Percentiles rank a stretch among this genome's conserved stretches.
Evolutionary conservation across 306 rosid genomes (phyloP).

Genomic region (Macrotyloma uniflorum): DNA sequence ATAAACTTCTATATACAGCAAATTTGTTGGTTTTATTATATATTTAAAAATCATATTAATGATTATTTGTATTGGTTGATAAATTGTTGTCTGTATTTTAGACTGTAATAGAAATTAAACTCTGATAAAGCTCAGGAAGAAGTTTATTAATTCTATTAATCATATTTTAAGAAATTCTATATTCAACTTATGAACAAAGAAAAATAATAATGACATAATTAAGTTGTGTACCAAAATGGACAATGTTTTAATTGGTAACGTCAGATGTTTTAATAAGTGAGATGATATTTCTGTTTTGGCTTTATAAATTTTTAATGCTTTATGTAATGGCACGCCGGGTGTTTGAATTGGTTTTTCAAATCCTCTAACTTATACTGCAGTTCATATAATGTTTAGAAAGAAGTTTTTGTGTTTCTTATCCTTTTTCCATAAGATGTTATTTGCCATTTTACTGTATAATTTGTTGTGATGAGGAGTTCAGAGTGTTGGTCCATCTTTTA

Average conservation of each 20-base stretch:
- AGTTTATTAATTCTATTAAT: neutral
- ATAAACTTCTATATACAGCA: neutral
- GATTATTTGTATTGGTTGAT: neutral
- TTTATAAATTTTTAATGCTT: slow-evolving; percentile 20
- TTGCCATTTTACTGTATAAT: slow-evolving; percentile 25
- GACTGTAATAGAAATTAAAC: neutral
- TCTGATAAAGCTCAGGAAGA: neutral
- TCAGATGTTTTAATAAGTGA: neutral
- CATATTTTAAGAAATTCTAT: neutral
- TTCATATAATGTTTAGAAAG: neutral
- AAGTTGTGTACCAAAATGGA: neutral
- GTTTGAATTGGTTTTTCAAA: slow-evolving; percentile 12
- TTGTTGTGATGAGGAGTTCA: neutral
- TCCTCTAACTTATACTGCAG: neutral
- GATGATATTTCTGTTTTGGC: neutral
- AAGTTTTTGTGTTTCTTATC: neutral
- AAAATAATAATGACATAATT: neutral
- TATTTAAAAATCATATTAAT: neutral
- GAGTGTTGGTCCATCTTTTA: neutral
- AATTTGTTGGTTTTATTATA: neutral
- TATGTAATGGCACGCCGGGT: slow-evolving; percentile 5
- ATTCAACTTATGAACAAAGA: neutral
- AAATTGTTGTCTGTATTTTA: neutral
- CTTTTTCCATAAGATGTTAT: neutral
- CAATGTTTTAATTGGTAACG: neutral